Evolutionary conservation across 768 basidiomycete genomes (phyloP), one percentile per base, ranked within the genome.

Genomic region (Boletus sp.): DNA sequence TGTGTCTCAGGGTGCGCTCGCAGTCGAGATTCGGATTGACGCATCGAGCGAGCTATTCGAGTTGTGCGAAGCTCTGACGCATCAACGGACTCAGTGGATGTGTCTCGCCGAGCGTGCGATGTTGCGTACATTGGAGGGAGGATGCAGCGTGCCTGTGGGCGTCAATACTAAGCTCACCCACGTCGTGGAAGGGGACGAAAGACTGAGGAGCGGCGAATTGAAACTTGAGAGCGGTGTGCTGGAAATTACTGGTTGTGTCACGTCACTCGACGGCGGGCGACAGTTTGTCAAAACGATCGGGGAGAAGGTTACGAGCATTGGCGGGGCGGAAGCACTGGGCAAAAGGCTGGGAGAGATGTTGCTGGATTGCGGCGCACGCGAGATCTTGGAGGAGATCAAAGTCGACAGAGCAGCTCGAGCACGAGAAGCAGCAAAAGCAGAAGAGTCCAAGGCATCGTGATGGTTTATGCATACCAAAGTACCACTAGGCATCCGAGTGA

Each of bases 131-230:
- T 77, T 98, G 49, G 97, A 98, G 71, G 97, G 97, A 29, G 97
- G 97, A 25, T 99, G 97, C 73, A 94, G 91, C 57, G 95, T 99
- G 0, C 96, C 96, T 3, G 94, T 99, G 15, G 96, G 95, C 4
- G 86, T 92, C 29, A 75, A 78, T 47, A 85, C 83, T 29, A 72
- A 68, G 43, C 69, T 88, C 52, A 69, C 70, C 15, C 64, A 67
- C 11, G 58, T 60, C 6, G 63, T 64, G 13, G 64, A 64, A 37
- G 70, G 72, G n/a, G 57, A 67, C 5, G 69, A 72, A 11, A 66
- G 66, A 39, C 48, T 66, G 57, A 56, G 54, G 44, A 74, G 66
- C 25, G 75, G 70, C 0, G 73, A 66, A 17, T 5, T 57, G 37
- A 68, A 65, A 23, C 33, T 70, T 2, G 55, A 64, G 53, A 74